A percentile compares a stretch with the other conserved stretches of the same genome.
Evolutionary conservation across 306 rosid genomes (phyloP).

Genomic region (Sesbania bispinosa): DNA sequence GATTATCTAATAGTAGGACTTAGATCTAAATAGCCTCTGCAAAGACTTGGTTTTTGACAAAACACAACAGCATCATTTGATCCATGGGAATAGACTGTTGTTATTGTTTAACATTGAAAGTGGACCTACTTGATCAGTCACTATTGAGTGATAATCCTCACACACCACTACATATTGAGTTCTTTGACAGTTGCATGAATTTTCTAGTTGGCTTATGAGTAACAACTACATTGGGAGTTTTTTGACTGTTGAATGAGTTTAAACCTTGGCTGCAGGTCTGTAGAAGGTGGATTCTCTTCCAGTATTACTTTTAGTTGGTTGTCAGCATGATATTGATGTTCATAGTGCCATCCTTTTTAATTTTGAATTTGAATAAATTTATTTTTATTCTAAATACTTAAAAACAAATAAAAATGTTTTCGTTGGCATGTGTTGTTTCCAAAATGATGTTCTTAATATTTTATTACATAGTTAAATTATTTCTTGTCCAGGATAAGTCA

Average conservation of each 20-base stretch:
- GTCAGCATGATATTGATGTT: background rate
- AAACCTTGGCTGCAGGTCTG: slow-evolving; percentile 4
- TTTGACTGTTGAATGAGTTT: background rate
- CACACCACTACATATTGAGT: background rate
- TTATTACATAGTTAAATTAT: slow-evolving; percentile 11
- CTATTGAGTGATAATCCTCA: background rate
- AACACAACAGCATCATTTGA: background rate
- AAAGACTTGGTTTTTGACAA: background rate
- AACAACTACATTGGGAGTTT: background rate
- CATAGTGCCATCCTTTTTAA: background rate
- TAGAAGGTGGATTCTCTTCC: background rate
- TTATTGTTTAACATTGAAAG: background rate
- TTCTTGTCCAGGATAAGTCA: slow-evolving; percentile 72
- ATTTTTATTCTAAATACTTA: background rate
- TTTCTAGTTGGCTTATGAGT: slow-evolving; percentile 7
- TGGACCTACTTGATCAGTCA: background rate
- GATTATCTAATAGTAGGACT: background rate
- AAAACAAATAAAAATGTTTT: background rate
- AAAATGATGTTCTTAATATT: slow-evolving; percentile 22
- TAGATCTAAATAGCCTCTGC: background rate
- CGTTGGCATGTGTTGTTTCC: slow-evolving; percentile 5
- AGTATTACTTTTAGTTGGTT: background rate
- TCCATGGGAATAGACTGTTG: background rate
- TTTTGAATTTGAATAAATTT: background rate
- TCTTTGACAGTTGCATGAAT: background rate